Evolutionary conservation across 2,329 filamentous ascomycete genomes (phyloP).

Genomic region (Bipolaris gigantea): DNA sequence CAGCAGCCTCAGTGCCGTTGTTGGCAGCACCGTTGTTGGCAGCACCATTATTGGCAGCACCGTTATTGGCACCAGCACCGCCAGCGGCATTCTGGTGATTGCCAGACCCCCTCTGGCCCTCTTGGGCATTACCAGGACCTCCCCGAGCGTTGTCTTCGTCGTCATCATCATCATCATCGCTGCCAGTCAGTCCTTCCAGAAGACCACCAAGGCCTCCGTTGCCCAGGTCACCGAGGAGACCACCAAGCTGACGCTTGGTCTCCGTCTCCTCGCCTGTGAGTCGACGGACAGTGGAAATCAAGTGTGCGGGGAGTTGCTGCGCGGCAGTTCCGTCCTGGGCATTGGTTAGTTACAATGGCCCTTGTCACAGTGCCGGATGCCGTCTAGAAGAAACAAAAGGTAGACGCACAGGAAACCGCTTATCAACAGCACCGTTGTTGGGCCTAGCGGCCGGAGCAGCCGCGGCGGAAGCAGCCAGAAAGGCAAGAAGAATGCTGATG

Average conservation of each 20-base stretch:
- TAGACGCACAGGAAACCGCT: conserved; percentile 31
- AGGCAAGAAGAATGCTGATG: conserved; percentile 28
- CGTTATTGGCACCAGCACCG: neutral
- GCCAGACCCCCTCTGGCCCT: neutral
- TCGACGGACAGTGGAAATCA: conserved; percentile 24
- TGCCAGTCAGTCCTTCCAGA: conserved; percentile 6
- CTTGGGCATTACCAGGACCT: neutral
- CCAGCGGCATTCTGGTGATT: neutral
- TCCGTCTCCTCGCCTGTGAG: conserved; percentile 26
- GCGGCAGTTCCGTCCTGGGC: conserved; percentile 19
- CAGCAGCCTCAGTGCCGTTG: conserved; percentile 3
- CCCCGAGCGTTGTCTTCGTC: neutral
- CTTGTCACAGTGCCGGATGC: no score
- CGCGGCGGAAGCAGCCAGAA: conserved; percentile 29
- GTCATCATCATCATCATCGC: neutral
- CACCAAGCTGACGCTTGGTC: conserved; percentile 34
- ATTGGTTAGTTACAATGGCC: neutral
- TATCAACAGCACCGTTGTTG: conserved; percentile 13
- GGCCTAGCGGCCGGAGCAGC: conserved; percentile 31
- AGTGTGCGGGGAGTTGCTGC: conserved; percentile 30
- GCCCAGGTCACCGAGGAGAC: conserved; percentile 23
- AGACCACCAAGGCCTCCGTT: conserved; percentile 6
- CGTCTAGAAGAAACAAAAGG: neutral
- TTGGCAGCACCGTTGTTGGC: conserved; percentile 9
- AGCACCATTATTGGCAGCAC: conserved; percentile 5